phyloP scores from a whole-genome alignment of 371 early-diverging fungal species.

The Mucor mucedo region DNA sequence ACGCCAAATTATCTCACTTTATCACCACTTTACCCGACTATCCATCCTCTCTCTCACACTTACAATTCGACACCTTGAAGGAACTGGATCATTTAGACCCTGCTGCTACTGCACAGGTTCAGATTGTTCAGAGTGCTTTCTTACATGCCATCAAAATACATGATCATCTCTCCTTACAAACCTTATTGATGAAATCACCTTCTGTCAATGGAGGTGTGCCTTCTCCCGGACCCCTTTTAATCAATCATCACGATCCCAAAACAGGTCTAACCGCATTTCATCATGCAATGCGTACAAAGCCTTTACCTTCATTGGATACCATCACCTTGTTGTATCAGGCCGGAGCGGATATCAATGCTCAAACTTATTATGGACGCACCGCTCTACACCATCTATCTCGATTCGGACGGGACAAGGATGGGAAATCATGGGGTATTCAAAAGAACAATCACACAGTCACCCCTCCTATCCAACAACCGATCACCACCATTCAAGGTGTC shows the following conservation, averaged over 20 bases:
- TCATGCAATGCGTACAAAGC: conserved; percentile 66
- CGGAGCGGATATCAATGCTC: conserved; percentile 72
- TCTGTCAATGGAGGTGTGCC: conserved; percentile 10
- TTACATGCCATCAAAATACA: conserved; percentile 65
- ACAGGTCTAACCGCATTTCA: conserved; percentile 71
- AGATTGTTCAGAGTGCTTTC: conserved; percentile 54
- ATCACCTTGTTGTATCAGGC: conserved; percentile 67
- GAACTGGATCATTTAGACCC: conserved; percentile 48
- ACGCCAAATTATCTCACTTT: conserved; percentile 56
- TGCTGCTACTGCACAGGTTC: conserved; percentile 34
- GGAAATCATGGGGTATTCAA: conserved; percentile 51
- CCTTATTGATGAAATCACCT: conserved; percentile 57
- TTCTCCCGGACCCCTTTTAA: conserved; percentile 34
- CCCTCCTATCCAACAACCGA: not conserved
- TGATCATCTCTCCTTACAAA: conserved; percentile 62
- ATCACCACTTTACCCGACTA: conserved; percentile 52
- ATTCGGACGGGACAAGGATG: conserved; percentile 55
- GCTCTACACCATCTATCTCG: conserved; percentile 68
- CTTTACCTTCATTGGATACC: conserved; percentile 63
- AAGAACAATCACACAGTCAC: conserved; percentile 26
- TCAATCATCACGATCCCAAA: conserved; percentile 67
- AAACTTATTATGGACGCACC: conserved; percentile 68
- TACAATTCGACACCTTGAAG: conserved; percentile 45
- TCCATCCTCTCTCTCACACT: conserved; percentile 50
- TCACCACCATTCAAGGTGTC: conserved; percentile 5